Evolutionary conservation across 169 alveolate species (phyloP).

Genomic region (Eimeria acervulina): DNA sequence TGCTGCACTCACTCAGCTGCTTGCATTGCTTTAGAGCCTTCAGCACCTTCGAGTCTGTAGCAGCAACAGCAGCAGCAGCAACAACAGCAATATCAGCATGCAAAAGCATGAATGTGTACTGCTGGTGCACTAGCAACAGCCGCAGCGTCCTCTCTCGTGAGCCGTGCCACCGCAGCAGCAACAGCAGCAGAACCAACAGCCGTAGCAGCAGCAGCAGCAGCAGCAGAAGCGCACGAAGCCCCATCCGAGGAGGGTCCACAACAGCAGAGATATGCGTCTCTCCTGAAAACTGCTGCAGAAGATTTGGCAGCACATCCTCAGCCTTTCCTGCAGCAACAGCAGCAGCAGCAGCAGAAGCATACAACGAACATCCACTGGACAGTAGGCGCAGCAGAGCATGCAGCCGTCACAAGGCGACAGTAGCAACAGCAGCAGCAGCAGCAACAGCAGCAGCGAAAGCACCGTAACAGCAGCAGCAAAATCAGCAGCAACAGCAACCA

Average conservation of each 20-base stretch:
- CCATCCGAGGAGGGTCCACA: conserved; percentile 86
- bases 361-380: too few relatives aligned
- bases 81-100: neutral
- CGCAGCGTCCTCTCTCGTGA: neutral
- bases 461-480: neutral
- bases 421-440: neutral
- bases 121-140: neutral
- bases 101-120: too few relatives aligned
- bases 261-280: conserved; percentile 73
- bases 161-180: neutral
- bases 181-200: conserved; percentile 7
- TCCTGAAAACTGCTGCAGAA: conserved; percentile 46
- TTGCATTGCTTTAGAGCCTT: conserved; percentile 57
- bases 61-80: neutral
- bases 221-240: conserved; percentile 62
- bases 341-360: neutral
- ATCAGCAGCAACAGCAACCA: too few relatives aligned
- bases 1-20: conserved; percentile 39
- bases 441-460: neutral
- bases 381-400: conserved; percentile 76
- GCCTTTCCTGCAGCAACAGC: conserved; percentile 59
- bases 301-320: conserved; percentile 78
- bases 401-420: neutral
- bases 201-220: neutral
- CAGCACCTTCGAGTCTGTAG: conserved; percentile 44